Conservation (phyloP, 176 grass and related monocot genomes). For the Aegilops sharonensis region DNA sequence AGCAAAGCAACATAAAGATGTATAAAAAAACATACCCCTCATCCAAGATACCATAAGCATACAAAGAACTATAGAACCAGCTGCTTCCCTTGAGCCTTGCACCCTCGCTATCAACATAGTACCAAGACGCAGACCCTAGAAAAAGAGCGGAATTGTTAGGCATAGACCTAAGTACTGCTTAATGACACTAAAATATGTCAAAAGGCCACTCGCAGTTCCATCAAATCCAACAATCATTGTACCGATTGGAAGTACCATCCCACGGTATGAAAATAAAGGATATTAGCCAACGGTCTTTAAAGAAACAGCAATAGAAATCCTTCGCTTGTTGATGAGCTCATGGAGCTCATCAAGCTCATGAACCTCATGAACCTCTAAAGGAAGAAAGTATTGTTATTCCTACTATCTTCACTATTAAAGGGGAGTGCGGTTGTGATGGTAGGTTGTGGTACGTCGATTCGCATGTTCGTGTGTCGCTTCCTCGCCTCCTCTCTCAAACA, state of each 20-base stretch:
- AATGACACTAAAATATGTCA: neutral
- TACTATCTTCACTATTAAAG: neutral
- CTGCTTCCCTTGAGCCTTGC: conserved; percentile 73
- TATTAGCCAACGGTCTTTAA: conserved; percentile 59
- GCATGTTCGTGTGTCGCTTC: conserved; percentile 23
- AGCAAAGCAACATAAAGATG: neutral
- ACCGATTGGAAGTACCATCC: conserved; percentile 86
- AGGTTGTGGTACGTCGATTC: conserved; percentile 60
- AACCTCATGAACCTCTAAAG: conserved; percentile 52
- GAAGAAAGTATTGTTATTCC: conserved; percentile 21
- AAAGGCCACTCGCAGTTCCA: too few relatives aligned
- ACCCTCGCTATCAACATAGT: conserved; percentile 97
- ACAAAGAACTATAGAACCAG: conserved; percentile 83
- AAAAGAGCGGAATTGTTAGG: neutral
- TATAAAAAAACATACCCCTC: conserved; percentile 52
- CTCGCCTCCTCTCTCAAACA: too few relatives aligned
- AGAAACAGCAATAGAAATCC: too few relatives aligned
- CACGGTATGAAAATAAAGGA: conserved; percentile 72
- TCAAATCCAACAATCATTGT: conserved; percentile 82
- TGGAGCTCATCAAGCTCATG: too few relatives aligned
- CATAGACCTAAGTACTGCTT: conserved; percentile 5
- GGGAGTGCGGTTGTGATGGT: neutral
- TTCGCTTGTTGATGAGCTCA: too few relatives aligned
- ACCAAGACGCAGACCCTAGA: conserved; percentile 82
- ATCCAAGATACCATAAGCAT: conserved; percentile 92